Evolutionary conservation across 1,139 yeast genomes (phyloP).

Genomic region (Keqinozyma sinolaborantium): DNA sequence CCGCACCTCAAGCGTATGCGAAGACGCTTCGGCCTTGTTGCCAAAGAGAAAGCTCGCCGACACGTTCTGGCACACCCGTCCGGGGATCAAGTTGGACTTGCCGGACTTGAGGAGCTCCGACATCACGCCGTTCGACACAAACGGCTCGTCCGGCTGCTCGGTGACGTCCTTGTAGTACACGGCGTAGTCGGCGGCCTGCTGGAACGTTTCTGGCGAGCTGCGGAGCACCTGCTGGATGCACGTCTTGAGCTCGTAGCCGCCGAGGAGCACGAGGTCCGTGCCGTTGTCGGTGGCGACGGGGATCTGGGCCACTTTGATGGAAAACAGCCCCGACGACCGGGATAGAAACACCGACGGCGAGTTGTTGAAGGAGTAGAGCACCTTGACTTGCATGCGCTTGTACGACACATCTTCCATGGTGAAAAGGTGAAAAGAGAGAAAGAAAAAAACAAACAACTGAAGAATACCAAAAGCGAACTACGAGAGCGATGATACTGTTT

Average conservation of each 20-base stretch:
- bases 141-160: conserved; percentile 72
- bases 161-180: conserved; percentile 70
- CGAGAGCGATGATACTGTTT: not conserved
- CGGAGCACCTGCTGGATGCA: conserved; percentile 49
- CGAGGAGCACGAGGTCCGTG: conserved; percentile 41
- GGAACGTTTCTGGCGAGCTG: conserved; percentile 59
- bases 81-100: conserved; percentile 49
- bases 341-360: conserved; percentile 56
- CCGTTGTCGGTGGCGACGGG: conserved; percentile 22
- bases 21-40: conserved; percentile 34
- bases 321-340: conserved; percentile 42
- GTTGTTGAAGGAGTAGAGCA: conserved; percentile 59
- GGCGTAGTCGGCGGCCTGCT: conserved; percentile 53
- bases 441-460: not conserved
- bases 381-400: conserved; percentile 50
- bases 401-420: conserved; percentile 21
- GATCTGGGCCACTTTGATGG: conserved; percentile 46
- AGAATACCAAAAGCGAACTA: too few species aligned
- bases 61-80: conserved; percentile 69
- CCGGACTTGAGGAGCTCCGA: conserved; percentile 36
- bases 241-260: conserved; percentile 52
- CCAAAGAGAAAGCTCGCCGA: conserved; percentile 50
- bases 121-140: conserved; percentile 67
- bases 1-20: conserved; percentile 64
- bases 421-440: too few species aligned